Evolutionary conservation across 1,284 basidiomycete species (phyloP).

Genomic region (Cryptococcus maquisensis): DNA sequence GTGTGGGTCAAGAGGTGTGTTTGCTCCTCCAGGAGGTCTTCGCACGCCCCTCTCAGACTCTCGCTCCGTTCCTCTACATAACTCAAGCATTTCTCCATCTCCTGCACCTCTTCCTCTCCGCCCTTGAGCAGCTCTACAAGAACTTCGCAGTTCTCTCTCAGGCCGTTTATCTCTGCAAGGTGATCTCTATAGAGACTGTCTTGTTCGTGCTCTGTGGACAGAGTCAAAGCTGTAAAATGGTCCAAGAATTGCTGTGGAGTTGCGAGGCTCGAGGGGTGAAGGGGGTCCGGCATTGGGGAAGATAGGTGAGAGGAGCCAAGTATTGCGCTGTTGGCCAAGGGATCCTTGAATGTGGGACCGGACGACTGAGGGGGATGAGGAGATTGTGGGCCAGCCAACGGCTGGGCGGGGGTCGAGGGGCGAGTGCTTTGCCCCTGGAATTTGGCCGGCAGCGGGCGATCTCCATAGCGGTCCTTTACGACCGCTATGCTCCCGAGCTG

Average conservation of each 20-base stretch:
- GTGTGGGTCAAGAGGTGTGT: constrained; percentile 64
- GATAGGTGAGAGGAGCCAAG: constrained; percentile 26
- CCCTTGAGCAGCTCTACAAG: constrained; percentile 65
- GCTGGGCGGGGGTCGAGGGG: constrained; percentile 33
- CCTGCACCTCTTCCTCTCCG: constrained; percentile 66
- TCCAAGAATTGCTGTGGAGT: constrained; percentile 92
- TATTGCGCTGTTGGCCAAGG: background rate
- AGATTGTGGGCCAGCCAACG: constrained; percentile 24
- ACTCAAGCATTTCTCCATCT: constrained; percentile 75
- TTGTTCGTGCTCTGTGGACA: constrained; percentile 81
- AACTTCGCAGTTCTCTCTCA: constrained; percentile 69
- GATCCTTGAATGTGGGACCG: background rate
- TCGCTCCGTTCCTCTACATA: constrained; percentile 82
- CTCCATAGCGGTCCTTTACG: constrained; percentile 63
- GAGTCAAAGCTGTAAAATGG: constrained; percentile 82
- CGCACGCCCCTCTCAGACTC: constrained; percentile 83
- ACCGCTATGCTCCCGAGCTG: constrained; percentile 63
- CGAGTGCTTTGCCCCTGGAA: constrained; percentile 50
- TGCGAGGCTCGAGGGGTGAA: constrained; percentile 58
- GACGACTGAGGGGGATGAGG: background rate
- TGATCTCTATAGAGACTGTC: constrained; percentile 84
- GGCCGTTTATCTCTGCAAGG: constrained; percentile 65
- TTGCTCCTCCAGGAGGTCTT: constrained; percentile 77
- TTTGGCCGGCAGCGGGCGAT: constrained; percentile 64
- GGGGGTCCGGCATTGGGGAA: constrained; percentile 27